Percentiles rank a stretch among this genome's conserved stretches.
Evolutionary conservation across 2,329 filamentous ascomycete genomes (phyloP).

Genomic region (Corinectria fuckeliana): DNA sequence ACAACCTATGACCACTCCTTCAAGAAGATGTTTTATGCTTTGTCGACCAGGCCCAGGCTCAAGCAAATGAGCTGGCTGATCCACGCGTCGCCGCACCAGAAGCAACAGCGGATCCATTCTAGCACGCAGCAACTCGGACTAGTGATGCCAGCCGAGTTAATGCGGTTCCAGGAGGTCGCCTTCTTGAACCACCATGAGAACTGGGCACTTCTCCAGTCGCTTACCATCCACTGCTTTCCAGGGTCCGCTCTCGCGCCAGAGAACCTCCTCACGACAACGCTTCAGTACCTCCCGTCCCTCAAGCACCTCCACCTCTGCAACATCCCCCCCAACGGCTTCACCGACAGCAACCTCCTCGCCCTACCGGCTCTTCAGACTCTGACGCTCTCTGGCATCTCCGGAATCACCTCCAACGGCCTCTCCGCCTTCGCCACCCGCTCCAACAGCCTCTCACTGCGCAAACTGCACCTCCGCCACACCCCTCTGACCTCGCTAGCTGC

Average conservation of each 20-base stretch:
- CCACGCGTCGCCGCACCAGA: slow-evolving; percentile 42
- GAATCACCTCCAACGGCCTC: slow-evolving; percentile 62
- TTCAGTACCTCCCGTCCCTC: slow-evolving; percentile 60
- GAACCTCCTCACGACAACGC: slow-evolving; percentile 57
- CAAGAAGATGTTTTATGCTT: slow-evolving; percentile 62
- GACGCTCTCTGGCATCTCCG: slow-evolving; percentile 61
- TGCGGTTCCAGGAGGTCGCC: slow-evolving; percentile 45
- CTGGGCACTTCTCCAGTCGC: slow-evolving; percentile 61
- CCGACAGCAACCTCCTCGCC: slow-evolving; percentile 60
- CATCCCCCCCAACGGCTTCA: slow-evolving; percentile 62
- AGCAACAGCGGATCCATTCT: slow-evolving; percentile 40
- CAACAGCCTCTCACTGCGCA: slow-evolving; percentile 52
- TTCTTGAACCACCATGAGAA: slow-evolving; percentile 60
- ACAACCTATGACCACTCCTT: slow-evolving; percentile 62
- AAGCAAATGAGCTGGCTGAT: slow-evolving; percentile 67
- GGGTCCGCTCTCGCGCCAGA: slow-evolving; percentile 61
- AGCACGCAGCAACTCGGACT: slow-evolving; percentile 41
- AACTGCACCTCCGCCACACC: slow-evolving; percentile 62
- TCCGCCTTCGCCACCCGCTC: slow-evolving; percentile 61
- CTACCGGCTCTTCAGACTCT: slow-evolving; percentile 63
- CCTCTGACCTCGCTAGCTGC: slow-evolving; percentile 62
- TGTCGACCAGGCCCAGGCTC: slow-evolving; percentile 62
- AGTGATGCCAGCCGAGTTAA: slow-evolving; percentile 40
- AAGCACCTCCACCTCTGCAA: slow-evolving; percentile 66
- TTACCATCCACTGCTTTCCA: slow-evolving; percentile 65